Conservation (phyloP, 108 stramenopile genomes). For the Nitzschia palea region DNA sequence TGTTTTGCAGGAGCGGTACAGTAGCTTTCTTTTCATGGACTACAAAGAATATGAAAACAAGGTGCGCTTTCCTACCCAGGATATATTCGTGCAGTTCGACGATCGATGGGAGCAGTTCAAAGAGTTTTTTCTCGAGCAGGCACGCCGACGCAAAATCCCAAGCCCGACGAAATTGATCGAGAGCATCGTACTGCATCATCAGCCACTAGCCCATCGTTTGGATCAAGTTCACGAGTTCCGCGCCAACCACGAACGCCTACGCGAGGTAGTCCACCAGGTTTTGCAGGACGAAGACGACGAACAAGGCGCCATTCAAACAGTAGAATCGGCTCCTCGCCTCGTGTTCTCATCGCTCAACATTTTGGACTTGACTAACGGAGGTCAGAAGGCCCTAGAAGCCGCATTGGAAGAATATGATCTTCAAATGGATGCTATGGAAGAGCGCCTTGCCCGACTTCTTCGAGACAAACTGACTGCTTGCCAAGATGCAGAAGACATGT, state of each 20-base stretch:
- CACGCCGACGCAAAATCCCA: slow-evolving; percentile 55
- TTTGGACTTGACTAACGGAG: slow-evolving; percentile 69
- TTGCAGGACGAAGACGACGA: slow-evolving; percentile 53
- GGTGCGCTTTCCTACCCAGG: slow-evolving; percentile 65
- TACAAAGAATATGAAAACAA: slow-evolving; percentile 69
- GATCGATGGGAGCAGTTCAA: slow-evolving; percentile 44
- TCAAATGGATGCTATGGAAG: slow-evolving; percentile 86
- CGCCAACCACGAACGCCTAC: slow-evolving; percentile 66
- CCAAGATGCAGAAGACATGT: slow-evolving; percentile 97
- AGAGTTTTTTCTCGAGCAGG: slow-evolving; percentile 76
- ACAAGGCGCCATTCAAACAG: slow-evolving; percentile 62
- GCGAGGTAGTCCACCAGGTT: slow-evolving; percentile 66
- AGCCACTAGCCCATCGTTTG: slow-evolving; percentile 62
- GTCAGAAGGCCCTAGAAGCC: slow-evolving; percentile 56
- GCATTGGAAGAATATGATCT: slow-evolving; percentile 83
- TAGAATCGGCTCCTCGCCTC: slow-evolving; percentile 69
- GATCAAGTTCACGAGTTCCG: slow-evolving; percentile 77
- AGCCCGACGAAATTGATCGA: slow-evolving; percentile 76
- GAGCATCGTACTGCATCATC: slow-evolving; percentile 71
- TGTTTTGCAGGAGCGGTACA: slow-evolving; percentile 56
- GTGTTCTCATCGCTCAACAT: slow-evolving; percentile 68
- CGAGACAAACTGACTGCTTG: slow-evolving; percentile 81
- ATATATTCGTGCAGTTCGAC: slow-evolving; percentile 79
- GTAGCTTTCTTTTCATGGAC: slow-evolving; percentile 59
- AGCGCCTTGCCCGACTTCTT: slow-evolving; percentile 71